These are phyloP conservation scores for Sarcomyxa edulis DNA, from an alignment of 768 basidiomycete genomes.

Conservation along the genomic window DNA sequence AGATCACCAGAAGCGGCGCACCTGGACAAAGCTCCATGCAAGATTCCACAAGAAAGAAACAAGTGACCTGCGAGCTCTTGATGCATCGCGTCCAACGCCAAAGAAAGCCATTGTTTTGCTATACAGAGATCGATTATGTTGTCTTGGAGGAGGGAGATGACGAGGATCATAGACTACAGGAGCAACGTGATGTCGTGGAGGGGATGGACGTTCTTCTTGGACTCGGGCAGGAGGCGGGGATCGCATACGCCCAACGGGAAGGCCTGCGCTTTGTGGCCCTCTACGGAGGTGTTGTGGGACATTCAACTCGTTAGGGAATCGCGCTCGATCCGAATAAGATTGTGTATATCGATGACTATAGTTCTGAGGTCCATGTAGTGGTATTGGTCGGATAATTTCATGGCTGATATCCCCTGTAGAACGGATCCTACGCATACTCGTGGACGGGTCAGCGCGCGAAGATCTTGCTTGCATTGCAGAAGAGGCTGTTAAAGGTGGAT, in stretches of 20 bases:
- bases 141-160: constrained; percentile 15
- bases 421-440: no score
- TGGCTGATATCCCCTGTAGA: no score
- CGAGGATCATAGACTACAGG: constrained; percentile 4
- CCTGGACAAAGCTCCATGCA: constrained; percentile 43
- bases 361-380: no score
- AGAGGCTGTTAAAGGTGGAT: no score
- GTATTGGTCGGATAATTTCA: no score
- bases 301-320: no score
- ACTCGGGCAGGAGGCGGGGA: background rate
- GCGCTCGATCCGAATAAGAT: no score
- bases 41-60: constrained; percentile 43
- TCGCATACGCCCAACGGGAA: constrained; percentile 1
- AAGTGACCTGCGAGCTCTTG: constrained; percentile 39
- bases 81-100: constrained; percentile 48
- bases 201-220: constrained; percentile 2
- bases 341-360: no score
- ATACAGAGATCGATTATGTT: constrained; percentile 11
- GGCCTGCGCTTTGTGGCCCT: no score
- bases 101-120: constrained; percentile 30
- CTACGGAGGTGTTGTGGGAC: no score
- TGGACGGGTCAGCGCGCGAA: no score
- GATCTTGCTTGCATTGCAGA: no score
- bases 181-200: constrained; percentile 6
- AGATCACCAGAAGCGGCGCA: constrained; percentile 17